A percentile compares a stretch with the other conserved stretches of the same genome.
phyloP scores from a whole-genome alignment of 2,329 filamentous ascomycete genomes.

The Rhinocladiella similis region DNA sequence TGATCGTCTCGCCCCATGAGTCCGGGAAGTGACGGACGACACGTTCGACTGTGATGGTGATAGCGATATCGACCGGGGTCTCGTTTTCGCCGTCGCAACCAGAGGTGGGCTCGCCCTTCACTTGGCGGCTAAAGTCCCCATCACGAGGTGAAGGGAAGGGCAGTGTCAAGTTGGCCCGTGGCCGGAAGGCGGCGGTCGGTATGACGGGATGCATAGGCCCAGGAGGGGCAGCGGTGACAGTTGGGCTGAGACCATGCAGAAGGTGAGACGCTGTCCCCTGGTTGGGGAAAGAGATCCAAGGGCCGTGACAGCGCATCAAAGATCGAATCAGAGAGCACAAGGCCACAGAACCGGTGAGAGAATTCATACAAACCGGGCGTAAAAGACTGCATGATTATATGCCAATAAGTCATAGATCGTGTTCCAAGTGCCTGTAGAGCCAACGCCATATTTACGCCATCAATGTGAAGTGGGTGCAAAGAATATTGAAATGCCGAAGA shows the following conservation, averaged over 20 bases:
- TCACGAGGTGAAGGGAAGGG: not conserved
- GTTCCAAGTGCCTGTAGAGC: not conserved
- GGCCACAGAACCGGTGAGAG: not conserved
- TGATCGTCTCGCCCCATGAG: conserved; percentile 2
- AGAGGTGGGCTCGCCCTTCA: not conserved
- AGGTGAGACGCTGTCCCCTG: not conserved
- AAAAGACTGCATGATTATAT: not conserved
- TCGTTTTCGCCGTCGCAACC: conserved; percentile 1
- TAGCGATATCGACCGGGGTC: not conserved
- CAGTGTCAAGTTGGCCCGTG: not conserved
- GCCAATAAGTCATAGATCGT: not conserved
- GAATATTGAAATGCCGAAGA: not conserved
- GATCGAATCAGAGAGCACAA: not conserved
- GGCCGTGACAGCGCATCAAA: not conserved
- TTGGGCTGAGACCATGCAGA: not conserved
- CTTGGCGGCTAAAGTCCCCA: not conserved
- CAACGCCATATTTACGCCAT: not conserved
- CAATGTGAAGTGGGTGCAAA: not conserved
- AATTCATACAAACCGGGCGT: not conserved
- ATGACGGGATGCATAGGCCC: not conserved
- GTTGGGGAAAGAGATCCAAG: not conserved
- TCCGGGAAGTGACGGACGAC: not conserved
- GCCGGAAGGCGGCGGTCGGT: not conserved
- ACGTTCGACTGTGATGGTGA: conserved; percentile 3
- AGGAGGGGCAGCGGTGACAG: not conserved